phyloP scores from a whole-genome alignment of 306 rosid genomes.

The Arachis stenosperma region DNA sequence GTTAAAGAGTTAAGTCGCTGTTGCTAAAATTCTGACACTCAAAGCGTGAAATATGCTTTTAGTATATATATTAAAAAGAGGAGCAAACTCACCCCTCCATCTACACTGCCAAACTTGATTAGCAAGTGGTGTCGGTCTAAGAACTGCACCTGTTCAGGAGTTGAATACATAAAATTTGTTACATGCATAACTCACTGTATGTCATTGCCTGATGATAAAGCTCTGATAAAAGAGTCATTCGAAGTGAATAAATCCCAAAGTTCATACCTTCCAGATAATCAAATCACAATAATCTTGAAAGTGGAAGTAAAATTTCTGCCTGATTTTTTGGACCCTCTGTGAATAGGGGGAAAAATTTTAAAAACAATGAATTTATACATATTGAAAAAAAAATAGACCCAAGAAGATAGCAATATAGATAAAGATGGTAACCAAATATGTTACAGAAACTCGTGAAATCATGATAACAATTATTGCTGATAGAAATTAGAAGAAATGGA shows the following conservation, averaged over 20 bases:
- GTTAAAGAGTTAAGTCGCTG: conserved; percentile 25
- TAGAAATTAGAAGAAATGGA: conserved; percentile 15
- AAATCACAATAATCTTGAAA: conserved; percentile 92
- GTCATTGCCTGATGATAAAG: conserved; percentile 30
- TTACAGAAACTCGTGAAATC: background rate
- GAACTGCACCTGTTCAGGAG: conserved; percentile 90
- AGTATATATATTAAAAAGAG: background rate
- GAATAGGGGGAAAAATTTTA: background rate
- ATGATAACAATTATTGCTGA: conserved; percentile 18
- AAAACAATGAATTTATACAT: conserved; percentile 29
- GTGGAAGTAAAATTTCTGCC: conserved; percentile 91
- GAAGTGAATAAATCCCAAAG: conserved; percentile 20
- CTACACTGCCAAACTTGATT: conserved; percentile 95
- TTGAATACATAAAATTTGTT: conserved; percentile 55
- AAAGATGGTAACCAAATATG: conserved; percentile 6
- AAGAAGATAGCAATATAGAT: conserved; percentile 1
- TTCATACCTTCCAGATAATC: conserved; percentile 88
- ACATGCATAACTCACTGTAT: conserved; percentile 39
- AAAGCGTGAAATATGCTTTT: background rate
- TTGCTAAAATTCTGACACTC: conserved; percentile 9
- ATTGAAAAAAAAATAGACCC: conserved; percentile 30
- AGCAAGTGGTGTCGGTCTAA: conserved; percentile 95
- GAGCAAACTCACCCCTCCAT: conserved; percentile 84
- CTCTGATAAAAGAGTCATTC: conserved; percentile 17
- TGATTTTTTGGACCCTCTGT: conserved; percentile 80